These are phyloP conservation scores for Scheffersomyces stambukii DNA, from an alignment of 1,139 yeast genomes.

Conservation along the genomic window DNA sequence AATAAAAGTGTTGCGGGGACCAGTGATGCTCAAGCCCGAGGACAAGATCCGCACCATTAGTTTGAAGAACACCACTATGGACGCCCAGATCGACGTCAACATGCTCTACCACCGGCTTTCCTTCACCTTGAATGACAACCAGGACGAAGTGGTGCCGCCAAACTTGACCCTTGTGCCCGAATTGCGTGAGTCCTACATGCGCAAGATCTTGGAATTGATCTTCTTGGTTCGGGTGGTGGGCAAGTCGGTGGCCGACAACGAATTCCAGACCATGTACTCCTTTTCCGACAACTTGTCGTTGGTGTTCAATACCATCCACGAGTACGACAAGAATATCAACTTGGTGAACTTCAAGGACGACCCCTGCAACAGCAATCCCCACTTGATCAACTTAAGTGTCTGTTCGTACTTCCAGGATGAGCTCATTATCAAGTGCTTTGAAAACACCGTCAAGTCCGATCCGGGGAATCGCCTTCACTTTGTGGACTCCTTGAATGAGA, in stretches of 20 bases:
- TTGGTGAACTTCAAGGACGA: slow-evolving; percentile 12
- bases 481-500: slow-evolving; percentile 53
- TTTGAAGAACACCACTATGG: slow-evolving; percentile 44
- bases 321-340: slow-evolving; percentile 38
- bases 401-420: slow-evolving; percentile 59
- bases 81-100: slow-evolving; percentile 51
- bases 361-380: slow-evolving; percentile 19
- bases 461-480: slow-evolving; percentile 52
- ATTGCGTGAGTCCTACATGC: slow-evolving; percentile 42
- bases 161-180: slow-evolving; percentile 25
- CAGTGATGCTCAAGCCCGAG: slow-evolving; percentile 39
- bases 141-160: slow-evolving; percentile 57
- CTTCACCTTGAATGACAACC: slow-evolving; percentile 36
- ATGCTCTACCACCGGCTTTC: slow-evolving; percentile 46
- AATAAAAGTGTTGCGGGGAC: slow-evolving; percentile 59
- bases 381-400: slow-evolving; percentile 53
- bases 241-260: slow-evolving; percentile 20
- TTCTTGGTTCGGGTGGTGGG: slow-evolving; percentile 32
- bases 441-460: slow-evolving; percentile 51
- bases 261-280: slow-evolving; percentile 35
- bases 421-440: slow-evolving; percentile 58
- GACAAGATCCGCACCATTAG: slow-evolving; percentile 52
- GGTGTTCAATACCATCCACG: slow-evolving; percentile 32
- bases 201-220: slow-evolving; percentile 47
- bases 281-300: slow-evolving; percentile 36